Base-by-base conservation (phyloP, 495 filamentous ascomycete species). In the Neurospora discreta region DNA sequence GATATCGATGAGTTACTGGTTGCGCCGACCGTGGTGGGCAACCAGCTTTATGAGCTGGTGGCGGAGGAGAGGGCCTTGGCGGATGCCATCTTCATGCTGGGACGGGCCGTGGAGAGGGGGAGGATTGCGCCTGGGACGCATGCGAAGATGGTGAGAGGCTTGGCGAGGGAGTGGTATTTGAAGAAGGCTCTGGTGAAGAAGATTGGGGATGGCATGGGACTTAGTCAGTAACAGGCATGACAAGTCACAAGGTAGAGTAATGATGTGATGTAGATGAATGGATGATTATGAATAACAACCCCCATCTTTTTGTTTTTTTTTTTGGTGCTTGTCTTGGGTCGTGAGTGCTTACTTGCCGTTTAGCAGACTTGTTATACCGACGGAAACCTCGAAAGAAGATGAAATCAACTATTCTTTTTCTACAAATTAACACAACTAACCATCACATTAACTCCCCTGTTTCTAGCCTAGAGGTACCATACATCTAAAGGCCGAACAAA, bases 11-110 rank as follows among this genome's bases (percentile, higher is more conserved):
- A 96, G 39, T 84, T 98, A 40, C 85, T 99, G 11, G 93, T 98
- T n/a, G 94, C 94, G 7, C 93, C 94, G 1, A 97, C 94, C 0
- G 92, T 98, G 4, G 94, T 97, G 26, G 93, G 91, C 8, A 92
- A 91, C 75, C 95, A 99, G 85, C 82, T 99, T 70, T 99, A 97
- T 80, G 89, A 91, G 71, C 83, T 94, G 3, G 91, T 92, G 30
- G 91, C 93, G 2, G 95, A 98, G 78, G 95, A 97, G 78, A 85
- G 89, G 68, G 92, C 90, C 8, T 85, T 95, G 43, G 91, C 89
- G 70, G 94, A 97, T 74, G 91, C 91, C 33, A 89, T 97, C 73
- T 95, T 93, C 76, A 89, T 94, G 33, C 85, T 99, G 46, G 92
- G 93, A 36, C 84, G 89, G 58, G 95, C 91, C 15, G 84, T 98